Percentiles rank a stretch among this genome's conserved stretches.
Conservation (phyloP, 192 early-diverging fungal genomes). For the Mortierella claussenii region DNA sequence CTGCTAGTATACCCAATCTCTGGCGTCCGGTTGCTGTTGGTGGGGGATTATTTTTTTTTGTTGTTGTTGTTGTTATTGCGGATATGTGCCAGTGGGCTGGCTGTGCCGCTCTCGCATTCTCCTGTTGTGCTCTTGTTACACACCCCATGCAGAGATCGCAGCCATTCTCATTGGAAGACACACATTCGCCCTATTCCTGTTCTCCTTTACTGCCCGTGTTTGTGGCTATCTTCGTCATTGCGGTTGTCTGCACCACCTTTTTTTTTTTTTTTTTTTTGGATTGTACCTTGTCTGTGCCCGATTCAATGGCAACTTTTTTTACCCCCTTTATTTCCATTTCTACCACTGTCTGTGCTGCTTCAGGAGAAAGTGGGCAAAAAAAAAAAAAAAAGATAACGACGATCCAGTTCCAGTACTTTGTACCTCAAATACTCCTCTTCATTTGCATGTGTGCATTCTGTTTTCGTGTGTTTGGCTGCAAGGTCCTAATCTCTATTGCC, state of each 20-base stretch:
- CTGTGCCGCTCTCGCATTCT: not conserved
- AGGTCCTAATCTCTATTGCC: not conserved
- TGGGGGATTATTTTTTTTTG: slow-evolving; percentile 43
- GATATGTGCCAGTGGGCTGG: too few relatives aligned
- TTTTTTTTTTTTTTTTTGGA: too few relatives aligned
- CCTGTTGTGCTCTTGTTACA: slow-evolving; percentile 15
- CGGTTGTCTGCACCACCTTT: too few relatives aligned
- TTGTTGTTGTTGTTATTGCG: slow-evolving; percentile 5
- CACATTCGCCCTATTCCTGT: too few relatives aligned
- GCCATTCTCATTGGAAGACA: slow-evolving; percentile 12
- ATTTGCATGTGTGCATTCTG: not conserved
- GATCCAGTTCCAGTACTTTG: not conserved
- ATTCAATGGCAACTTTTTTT: too few relatives aligned
- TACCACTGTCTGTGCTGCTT: too few relatives aligned
- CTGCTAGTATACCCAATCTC: not conserved
- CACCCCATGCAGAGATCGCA: slow-evolving; percentile 12
- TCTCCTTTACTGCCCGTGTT: too few relatives aligned
- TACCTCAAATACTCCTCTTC: not conserved
- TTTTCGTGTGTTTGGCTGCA: too few relatives aligned
- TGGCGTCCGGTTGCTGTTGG: slow-evolving; percentile 1
- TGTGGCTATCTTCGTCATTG: too few relatives aligned
- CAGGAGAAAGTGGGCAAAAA: too few relatives aligned
- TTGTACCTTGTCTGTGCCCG: too few relatives aligned
- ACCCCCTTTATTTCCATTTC: too few relatives aligned
- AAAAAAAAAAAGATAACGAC: not conserved